Base-by-base conservation (phyloP, 2,329 filamentous ascomycete species). In the Elsinoe fawcettii region DNA sequence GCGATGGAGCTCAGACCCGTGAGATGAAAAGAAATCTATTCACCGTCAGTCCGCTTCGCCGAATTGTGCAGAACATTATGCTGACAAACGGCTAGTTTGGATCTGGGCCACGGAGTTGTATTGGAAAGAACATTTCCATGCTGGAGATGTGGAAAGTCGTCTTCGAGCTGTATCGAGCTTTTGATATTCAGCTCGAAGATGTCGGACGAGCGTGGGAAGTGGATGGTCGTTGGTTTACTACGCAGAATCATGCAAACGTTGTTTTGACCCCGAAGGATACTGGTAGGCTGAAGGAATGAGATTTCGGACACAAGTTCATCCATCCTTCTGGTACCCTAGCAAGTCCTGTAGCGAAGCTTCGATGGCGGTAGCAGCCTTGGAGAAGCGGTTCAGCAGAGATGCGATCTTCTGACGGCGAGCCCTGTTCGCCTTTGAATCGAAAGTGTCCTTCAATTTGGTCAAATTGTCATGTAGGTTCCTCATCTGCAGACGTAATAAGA, bases 111-210 rank as follows among this genome's bases (percentile, higher is more conserved):
- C 59, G 70, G 7, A 66, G 63, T 2, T 73, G 70, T 57, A 65
- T 68, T 9, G 71, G 71, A 0, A 62, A 60, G 49, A 64, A 69
- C 47, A 65, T 69, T 44, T 58, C 60, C 1, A 57, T 66, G 36
- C 53, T 69, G 44, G 67, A 70, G 55, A 67, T 69, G 60, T 58
- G 55, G 32, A 69, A 68, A 59, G 39, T 70, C 23, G 57, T 69
- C 5, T 66, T 66, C 14, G 59, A 65, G 58, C 25, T 69, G 36
- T 36, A 67, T 22, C 53, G 64, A 20, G 43, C 60, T 14, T 68
- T 64, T 43, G 61, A 65, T 12, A 51, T 64, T 27, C 51, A 62
- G 44, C 51, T 67, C n/a, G 53, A 57, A 12, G 32, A 63, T 43
- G 62, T 63, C n/a, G 58, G 62, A 39, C 63, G 59, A 57, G 61